These are phyloP conservation scores for Acer saccharum DNA, from an alignment of 345 rosid genomes.

Conservation along the genomic window DNA sequence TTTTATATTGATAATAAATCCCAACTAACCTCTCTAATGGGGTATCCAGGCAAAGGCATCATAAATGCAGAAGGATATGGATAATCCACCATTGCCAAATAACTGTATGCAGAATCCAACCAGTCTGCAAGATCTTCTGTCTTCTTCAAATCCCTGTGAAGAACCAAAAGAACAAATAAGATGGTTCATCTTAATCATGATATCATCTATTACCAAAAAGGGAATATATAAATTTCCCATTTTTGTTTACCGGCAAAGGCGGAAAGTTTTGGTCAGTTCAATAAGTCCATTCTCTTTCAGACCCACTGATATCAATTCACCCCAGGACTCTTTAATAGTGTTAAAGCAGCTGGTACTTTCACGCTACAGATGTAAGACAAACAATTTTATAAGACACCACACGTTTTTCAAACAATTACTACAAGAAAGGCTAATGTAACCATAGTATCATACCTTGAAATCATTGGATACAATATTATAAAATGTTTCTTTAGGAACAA, in stretches of 20 bases:
- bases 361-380: slow-evolving; percentile 43
- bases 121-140: slow-evolving; percentile 65
- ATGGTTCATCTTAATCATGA: slow-evolving; percentile 7
- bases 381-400: neutral
- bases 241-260: slow-evolving; percentile 63
- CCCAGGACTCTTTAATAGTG: slow-evolving; percentile 81
- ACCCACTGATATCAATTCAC: slow-evolving; percentile 56
- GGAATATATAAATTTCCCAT: neutral
- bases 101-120: slow-evolving; percentile 86
- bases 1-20: slow-evolving; percentile 7
- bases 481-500: slow-evolving; percentile 82
- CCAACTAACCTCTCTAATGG: slow-evolving; percentile 80
- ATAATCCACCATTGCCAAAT: slow-evolving; percentile 91
- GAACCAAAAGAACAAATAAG: neutral
- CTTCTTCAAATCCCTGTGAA: slow-evolving; percentile 62
- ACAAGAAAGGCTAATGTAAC: neutral
- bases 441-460: slow-evolving; percentile 67
- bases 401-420: neutral
- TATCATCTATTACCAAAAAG: neutral
- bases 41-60: slow-evolving; percentile 98
- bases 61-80: slow-evolving; percentile 80
- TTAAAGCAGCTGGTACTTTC: slow-evolving; percentile 86
- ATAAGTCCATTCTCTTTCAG: slow-evolving; percentile 71
- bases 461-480: slow-evolving; percentile 83
- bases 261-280: slow-evolving; percentile 63